phyloP scores from a whole-genome alignment of 257 asterid species.

The Orobanche coerulescens region DNA sequence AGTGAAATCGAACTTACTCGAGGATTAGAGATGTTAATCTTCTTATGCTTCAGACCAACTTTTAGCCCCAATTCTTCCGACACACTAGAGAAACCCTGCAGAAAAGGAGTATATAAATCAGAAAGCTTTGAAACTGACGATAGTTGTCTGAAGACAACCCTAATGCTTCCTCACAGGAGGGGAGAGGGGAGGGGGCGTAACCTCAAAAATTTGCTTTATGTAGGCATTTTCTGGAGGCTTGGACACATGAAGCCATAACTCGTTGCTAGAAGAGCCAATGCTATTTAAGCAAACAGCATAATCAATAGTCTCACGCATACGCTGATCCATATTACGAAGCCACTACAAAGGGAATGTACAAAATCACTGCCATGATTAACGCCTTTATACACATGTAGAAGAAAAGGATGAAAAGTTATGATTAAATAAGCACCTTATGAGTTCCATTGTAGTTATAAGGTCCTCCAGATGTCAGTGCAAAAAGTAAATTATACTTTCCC shows the following conservation, averaged over 20 bases:
- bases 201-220: constrained; percentile 77
- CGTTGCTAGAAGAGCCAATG: constrained; percentile 48
- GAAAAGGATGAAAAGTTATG: background rate
- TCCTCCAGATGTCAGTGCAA: constrained; percentile 84
- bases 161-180: background rate
- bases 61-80: constrained; percentile 62
- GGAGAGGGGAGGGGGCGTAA: constrained; percentile 15
- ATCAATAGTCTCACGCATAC: constrained; percentile 72
- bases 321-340: constrained; percentile 78
- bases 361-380: constrained; percentile 21
- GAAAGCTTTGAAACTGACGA: constrained; percentile 7
- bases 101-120: constrained; percentile 18
- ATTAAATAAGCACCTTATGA: constrained; percentile 44
- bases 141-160: background rate
- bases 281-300: constrained; percentile 88
- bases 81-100: constrained; percentile 68
- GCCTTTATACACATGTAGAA: background rate
- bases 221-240: constrained; percentile 76
- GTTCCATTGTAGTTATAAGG: constrained; percentile 85
- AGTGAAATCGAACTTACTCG: constrained; percentile 45
- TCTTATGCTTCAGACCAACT: constrained; percentile 78
- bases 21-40: constrained; percentile 74
- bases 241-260: constrained; percentile 74
- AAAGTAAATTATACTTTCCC: constrained; percentile 71
- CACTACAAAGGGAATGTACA: constrained; percentile 39